Conservation (phyloP, 345 rosid genomes). For the Brassica juncea region DNA sequence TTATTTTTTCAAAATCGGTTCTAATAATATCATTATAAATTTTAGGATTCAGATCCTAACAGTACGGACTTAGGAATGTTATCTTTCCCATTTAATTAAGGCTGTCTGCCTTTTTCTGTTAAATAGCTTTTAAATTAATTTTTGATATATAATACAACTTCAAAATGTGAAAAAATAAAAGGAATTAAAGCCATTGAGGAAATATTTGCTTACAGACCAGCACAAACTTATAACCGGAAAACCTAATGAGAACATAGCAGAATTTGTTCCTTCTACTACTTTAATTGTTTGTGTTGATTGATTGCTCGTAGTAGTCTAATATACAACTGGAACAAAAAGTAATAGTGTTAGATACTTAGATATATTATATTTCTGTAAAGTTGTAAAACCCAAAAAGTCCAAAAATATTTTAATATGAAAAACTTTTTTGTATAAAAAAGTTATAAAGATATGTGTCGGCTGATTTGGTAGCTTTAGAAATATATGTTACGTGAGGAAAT, state of each 20-base stretch:
- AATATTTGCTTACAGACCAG: not conserved
- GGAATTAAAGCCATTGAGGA: too few species aligned
- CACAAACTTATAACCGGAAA: not conserved
- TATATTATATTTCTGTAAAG: not conserved
- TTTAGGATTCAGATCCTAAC: too few species aligned
- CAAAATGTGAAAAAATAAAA: too few species aligned
- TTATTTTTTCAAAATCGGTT: too few species aligned
- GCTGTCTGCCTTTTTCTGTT: too few species aligned
- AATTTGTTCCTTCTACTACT: not conserved
- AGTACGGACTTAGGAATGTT: too few species aligned
- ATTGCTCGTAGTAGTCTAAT: not conserved
- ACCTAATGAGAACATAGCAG: not conserved
- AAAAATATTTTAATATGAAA: too few species aligned
- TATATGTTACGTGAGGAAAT: not conserved
- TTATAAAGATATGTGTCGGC: slow-evolving; percentile 30
- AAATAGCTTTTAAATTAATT: too few species aligned
- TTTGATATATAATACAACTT: too few species aligned
- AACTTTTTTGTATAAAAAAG: not conserved
- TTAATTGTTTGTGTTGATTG: not conserved
- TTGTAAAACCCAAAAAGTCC: not conserved
- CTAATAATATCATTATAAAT: too few species aligned
- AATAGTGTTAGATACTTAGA: not conserved
- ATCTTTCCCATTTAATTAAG: too few species aligned
- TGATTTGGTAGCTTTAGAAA: slow-evolving; percentile 18
- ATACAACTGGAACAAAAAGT: not conserved